Conservation (phyloP, 1,139 yeast species). For the Scheffersomyces parashehatae region DNA sequence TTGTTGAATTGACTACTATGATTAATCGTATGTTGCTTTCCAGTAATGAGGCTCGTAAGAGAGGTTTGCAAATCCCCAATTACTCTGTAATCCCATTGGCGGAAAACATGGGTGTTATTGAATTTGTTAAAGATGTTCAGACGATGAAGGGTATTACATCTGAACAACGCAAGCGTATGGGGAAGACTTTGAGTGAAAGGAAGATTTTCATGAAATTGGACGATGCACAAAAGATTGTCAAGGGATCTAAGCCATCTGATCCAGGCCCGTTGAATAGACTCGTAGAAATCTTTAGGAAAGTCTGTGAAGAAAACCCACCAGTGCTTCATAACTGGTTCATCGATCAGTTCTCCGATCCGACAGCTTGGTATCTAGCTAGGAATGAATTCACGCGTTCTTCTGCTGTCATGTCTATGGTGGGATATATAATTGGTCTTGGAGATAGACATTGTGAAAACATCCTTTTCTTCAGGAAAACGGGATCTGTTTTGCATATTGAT, state of each 20-base stretch:
- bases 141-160: conserved; percentile 72
- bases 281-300: conserved; percentile 29
- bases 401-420: conserved; percentile 98
- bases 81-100: conserved; percentile 89
- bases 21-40: conserved; percentile 70
- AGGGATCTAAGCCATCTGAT: conserved; percentile 21
- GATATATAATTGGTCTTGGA: conserved; percentile 87
- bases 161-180: conserved; percentile 44
- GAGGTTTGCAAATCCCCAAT: conserved; percentile 71
- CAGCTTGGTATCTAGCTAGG: conserved; percentile 81
- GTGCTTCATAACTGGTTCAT: conserved; percentile 86
- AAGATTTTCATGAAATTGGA: conserved; percentile 35
- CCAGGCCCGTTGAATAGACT: conserved; percentile 19
- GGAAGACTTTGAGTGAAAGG: conserved; percentile 31
- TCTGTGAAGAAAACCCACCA: conserved; percentile 58
- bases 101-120: conserved; percentile 87
- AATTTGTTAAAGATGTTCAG: conserved; percentile 84
- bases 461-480: conserved; percentile 69
- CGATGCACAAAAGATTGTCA: conserved; percentile 42
- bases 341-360: conserved; percentile 87
- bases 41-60: conserved; percentile 70
- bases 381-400: conserved; percentile 73
- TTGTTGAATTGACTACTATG: conserved; percentile 89
- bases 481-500: conserved; percentile 89
- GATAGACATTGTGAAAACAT: conserved; percentile 96